phyloP scores from a whole-genome alignment of 495 filamentous ascomycete species.

The Penicillium silybi region DNA sequence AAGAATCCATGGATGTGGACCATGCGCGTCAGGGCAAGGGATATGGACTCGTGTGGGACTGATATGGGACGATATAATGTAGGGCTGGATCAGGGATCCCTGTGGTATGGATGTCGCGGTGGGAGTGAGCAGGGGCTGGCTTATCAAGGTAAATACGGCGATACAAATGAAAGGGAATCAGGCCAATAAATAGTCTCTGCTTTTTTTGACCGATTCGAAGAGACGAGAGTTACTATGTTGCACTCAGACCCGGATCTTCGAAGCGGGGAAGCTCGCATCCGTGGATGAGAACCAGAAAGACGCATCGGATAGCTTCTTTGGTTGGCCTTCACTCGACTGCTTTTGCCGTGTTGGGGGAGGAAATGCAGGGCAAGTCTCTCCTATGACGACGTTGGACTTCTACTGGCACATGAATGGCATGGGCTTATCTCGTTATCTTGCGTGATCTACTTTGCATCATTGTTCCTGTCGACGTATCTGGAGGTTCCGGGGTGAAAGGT shows the following conservation, averaged over 20 bases:
- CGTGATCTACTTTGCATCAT: background rate
- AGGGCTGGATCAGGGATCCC: background rate
- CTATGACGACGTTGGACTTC: constrained; percentile 1
- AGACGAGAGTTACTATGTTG: background rate
- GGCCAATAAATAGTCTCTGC: constrained; percentile 9
- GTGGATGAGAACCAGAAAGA: constrained; percentile 1
- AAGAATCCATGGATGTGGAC: constrained; percentile 11
- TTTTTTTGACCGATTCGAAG: background rate
- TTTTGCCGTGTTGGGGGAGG: constrained; percentile 28
- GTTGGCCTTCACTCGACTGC: constrained; percentile 11
- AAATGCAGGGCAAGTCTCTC: constrained; percentile 9
- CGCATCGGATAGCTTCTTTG: constrained; percentile 20
- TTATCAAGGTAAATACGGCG: background rate
- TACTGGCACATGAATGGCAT: background rate
- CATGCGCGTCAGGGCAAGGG: constrained; percentile 9
- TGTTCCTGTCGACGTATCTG: background rate
- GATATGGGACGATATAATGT: background rate
- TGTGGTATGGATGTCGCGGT: background rate
- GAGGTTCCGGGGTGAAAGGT: background rate
- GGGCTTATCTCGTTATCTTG: constrained; percentile 1
- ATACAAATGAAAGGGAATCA: background rate
- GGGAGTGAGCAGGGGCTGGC: background rate
- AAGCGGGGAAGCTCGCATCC: constrained; percentile 20
- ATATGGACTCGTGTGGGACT: background rate
- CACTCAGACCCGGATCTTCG: constrained; percentile 5